phyloP scores from a whole-genome alignment of 73 alveolate genomes.

The Tetrahymena borealis region DNA sequence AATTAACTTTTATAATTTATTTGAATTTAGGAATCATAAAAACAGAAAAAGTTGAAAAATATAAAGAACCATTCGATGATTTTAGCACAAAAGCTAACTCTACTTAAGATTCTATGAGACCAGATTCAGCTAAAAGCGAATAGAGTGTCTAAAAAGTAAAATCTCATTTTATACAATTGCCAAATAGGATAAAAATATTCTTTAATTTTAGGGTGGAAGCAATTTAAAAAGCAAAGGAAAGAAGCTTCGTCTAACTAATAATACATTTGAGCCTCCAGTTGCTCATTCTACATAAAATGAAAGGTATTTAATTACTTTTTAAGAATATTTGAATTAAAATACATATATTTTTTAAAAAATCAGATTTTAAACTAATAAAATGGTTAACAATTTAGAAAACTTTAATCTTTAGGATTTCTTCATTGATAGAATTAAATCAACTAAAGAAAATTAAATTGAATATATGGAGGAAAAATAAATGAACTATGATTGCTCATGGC shows the following conservation, averaged over 20 bases:
- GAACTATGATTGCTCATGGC: neutral
- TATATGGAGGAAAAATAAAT: neutral
- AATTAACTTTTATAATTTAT: neutral
- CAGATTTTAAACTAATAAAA: neutral
- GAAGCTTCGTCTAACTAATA: neutral
- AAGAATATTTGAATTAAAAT: neutral
- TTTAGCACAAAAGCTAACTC: neutral
- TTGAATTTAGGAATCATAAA: neutral
- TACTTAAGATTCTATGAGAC: neutral
- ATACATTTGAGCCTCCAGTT: neutral
- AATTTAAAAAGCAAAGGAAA: neutral
- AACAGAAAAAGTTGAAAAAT: neutral
- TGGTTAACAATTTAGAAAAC: neutral
- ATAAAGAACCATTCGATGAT: neutral
- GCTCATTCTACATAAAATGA: neutral
- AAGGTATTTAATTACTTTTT: neutral
- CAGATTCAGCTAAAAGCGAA: neutral
- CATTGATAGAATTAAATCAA: neutral
- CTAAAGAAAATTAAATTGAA: neutral
- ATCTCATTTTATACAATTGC: neutral
- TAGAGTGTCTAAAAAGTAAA: neutral
- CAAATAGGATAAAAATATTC: neutral
- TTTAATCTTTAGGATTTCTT: neutral
- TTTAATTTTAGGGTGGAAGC: neutral
- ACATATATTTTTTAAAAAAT: neutral